Base-by-base conservation (phyloP, 2,329 filamentous ascomycete genomes). In the Arthrobotrys conoides region DNA sequence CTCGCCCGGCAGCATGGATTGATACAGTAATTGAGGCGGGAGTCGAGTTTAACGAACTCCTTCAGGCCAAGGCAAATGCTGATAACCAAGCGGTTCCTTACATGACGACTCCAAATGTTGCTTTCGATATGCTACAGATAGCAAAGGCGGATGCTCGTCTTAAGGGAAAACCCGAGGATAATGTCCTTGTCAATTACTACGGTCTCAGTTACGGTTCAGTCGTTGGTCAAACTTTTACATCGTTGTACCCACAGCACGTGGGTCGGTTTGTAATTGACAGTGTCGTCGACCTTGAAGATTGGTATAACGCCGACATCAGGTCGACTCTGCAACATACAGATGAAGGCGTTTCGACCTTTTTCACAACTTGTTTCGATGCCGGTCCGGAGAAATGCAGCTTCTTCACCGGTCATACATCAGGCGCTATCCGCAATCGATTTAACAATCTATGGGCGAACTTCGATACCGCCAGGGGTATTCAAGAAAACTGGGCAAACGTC, bases 141-240 rank as follows among this genome's bases (percentile, higher is more conserved):
- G 70, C 70, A 12, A 73, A 79, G 33, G 75, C 75, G 22, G 75
- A 79, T 38, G 75, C 75, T n/a, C 66, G 73, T 12, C 41, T 51
- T 27, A 70, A 55, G 16, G 67, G 73, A 14, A 16, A 61, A 16
- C 27, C 41, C 33, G 73, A 77, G 12, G 73, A 77, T 14, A 38
- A 51, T n/a, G 75, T 79, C 3, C 79, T 88, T 14, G 73, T 77
- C 41, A 83, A 86, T 22, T 87, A 86, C 80, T 85, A 83, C 82
- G 87, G 87, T 3, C 84, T 87, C 70, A 86, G 85, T 5, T 88
- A 88, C 65, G 87, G 87, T 0, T 86, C 87, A 0, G 83, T 85
- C 33, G 83, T 85, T 0, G 85, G 85, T 0, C 82, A 83, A 64
- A 85, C 84, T 0, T 86, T 85, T 64, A 84, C 85, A 16, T 83